phyloP scores from a whole-genome alignment of 148 eudicot species.

The Euryodendron excelsum region DNA sequence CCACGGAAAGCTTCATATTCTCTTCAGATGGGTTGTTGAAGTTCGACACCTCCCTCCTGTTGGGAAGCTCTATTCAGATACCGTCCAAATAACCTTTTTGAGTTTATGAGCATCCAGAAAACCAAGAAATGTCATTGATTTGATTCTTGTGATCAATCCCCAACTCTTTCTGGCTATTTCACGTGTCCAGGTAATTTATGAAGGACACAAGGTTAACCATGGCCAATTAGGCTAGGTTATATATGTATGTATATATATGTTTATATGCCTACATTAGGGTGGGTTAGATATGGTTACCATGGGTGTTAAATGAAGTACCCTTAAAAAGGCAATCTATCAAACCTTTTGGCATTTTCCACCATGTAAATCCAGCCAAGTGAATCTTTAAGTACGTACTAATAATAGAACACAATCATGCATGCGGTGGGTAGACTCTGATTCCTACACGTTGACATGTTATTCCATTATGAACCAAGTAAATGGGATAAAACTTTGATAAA shows the following conservation, averaged over 20 bases:
- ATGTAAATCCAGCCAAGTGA: not conserved
- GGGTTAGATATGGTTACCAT: no score
- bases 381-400: no score
- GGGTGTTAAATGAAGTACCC: no score
- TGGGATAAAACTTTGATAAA: not conserved
- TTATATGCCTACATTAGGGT: no score
- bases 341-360: not conserved
- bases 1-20: not conserved
- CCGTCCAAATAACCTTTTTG: not conserved
- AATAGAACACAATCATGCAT: no score
- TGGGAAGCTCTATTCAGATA: not conserved
- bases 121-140: not conserved
- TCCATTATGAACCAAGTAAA: not conserved
- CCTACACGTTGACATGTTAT: no score
- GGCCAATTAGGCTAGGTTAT: no score
- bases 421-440: no score
- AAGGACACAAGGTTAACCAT: no score
- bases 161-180: not conserved
- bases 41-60: not conserved
- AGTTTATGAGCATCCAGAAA: slow-evolving; percentile 4
- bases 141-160: slow-evolving; percentile 1
- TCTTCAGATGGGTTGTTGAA: slow-evolving; percentile 1
- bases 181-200: not conserved
- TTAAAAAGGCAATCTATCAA: no score
- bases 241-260: no score